Evolutionary conservation across 306 rosid genomes (phyloP).

Genomic region (Trichosanthes truncata): DNA sequence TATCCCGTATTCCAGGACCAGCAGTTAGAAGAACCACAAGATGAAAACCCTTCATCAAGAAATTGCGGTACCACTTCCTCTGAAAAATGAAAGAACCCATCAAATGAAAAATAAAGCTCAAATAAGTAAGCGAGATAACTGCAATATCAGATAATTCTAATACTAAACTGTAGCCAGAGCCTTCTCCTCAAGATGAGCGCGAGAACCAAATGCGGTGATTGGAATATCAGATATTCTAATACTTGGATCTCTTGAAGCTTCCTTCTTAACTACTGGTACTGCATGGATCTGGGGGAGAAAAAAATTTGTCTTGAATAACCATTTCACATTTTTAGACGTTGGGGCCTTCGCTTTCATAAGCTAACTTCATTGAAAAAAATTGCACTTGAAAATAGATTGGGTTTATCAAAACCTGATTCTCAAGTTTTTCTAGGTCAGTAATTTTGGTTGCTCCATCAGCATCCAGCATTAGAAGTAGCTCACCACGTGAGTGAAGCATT

Average conservation of each 20-base stretch:
- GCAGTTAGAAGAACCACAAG: conserved; percentile 92
- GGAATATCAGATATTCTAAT: conserved; percentile 72
- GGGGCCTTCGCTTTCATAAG: neutral
- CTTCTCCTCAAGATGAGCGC: conserved; percentile 95
- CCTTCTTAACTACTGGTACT: conserved; percentile 29
- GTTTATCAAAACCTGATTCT: conserved; percentile 47
- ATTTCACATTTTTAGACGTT: neutral
- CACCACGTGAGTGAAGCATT: conserved; percentile 97
- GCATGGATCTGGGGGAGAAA: conserved; percentile 41
- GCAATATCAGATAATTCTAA: conserved; percentile 7
- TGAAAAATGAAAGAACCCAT: conserved; percentile 27
- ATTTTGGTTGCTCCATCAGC: conserved; percentile 98
- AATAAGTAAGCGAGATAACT: neutral
- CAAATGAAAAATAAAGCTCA: conserved; percentile 1
- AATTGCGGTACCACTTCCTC: conserved; percentile 97
- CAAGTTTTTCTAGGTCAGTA: conserved; percentile 82
- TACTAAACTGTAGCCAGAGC: conserved; percentile 84
- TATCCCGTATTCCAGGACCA: conserved; percentile 94
- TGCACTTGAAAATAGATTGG: neutral
- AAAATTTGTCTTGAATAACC: neutral
- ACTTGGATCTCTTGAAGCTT: conserved; percentile 35
- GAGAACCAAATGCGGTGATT: conserved; percentile 85
- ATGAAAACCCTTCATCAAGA: conserved; percentile 98
- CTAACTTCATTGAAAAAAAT: neutral
- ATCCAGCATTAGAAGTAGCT: conserved; percentile 89